Percentiles rank a stretch among this genome's conserved stretches.
Evolutionary conservation across 441 rosid species (phyloP).

Genomic region (Adansonia madagascariensis): DNA sequence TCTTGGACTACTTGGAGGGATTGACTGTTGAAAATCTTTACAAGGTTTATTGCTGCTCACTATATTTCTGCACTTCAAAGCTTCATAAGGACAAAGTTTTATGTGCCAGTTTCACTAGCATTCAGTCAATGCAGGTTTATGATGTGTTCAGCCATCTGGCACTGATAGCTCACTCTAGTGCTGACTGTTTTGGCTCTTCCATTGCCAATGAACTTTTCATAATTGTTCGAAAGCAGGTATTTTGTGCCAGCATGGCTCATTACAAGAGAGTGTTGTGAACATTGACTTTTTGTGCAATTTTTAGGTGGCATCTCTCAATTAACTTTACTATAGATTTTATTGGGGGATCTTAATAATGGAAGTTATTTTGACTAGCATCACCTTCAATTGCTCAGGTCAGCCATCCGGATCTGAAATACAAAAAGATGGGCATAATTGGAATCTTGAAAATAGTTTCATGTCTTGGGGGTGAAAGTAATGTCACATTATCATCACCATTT

Average conservation of each 20-base stretch:
- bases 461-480: constrained; percentile 55
- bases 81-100: constrained; percentile 30
- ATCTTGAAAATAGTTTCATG: constrained; percentile 68
- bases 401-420: constrained; percentile 79
- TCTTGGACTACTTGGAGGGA: constrained; percentile 91
- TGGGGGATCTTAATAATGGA: constrained; percentile 19
- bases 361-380: constrained; percentile 21
- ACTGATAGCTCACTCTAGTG: constrained; percentile 49
- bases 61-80: constrained; percentile 23
- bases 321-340: constrained; percentile 18
- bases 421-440: constrained; percentile 88
- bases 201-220: constrained; percentile 78
- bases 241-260: constrained; percentile 13
- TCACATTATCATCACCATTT: constrained; percentile 35
- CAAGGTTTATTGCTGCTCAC: constrained; percentile 50
- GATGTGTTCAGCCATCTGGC: constrained; percentile 77
- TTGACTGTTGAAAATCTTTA: constrained; percentile 69
- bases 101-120: constrained; percentile 24
- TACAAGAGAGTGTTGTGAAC: neutral
- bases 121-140: constrained; percentile 58
- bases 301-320: neutral
- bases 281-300: constrained; percentile 4
- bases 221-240: constrained; percentile 84
- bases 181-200: constrained; percentile 56
- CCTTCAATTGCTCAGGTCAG: constrained; percentile 52